phyloP scores from a whole-genome alignment of 345 rosid species.

The Pugionium cornutum region DNA sequence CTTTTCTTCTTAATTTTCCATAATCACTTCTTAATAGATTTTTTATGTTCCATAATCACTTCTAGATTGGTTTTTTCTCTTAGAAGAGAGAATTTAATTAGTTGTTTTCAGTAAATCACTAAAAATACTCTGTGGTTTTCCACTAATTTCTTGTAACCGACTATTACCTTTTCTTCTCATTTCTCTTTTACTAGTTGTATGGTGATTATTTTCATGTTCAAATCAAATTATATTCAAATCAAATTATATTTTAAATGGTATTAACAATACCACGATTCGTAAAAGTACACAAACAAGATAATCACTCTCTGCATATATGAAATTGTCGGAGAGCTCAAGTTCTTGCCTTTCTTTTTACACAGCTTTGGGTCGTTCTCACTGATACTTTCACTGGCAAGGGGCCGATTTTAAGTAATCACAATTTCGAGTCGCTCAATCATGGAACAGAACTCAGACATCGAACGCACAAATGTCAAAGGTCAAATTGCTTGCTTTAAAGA shows the following conservation, averaged over 20 bases:
- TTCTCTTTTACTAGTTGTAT: too few species aligned
- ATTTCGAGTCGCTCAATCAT: conserved; percentile 9
- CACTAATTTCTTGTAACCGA: too few species aligned
- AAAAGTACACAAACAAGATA: background rate
- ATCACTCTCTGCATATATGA: conserved; percentile 9
- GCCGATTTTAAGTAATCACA: background rate
- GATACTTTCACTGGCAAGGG: conserved; percentile 5
- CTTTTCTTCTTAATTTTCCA: background rate
- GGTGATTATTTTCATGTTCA: too few species aligned
- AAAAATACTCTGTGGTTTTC: too few species aligned
- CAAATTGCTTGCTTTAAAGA: conserved; percentile 30
- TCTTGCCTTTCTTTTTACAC: background rate
- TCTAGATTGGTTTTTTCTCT: too few species aligned
- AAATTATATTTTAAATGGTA: background rate
- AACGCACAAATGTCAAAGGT: background rate
- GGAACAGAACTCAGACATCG: background rate
- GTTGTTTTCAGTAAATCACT: too few species aligned
- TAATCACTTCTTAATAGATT: too few species aligned
- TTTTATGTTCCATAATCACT: too few species aligned
- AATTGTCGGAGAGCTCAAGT: conserved; percentile 8
- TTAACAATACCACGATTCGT: too few species aligned
- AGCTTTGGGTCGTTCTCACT: conserved; percentile 20
- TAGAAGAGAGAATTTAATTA: too few species aligned
- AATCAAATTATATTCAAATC: background rate
- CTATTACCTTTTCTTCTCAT: too few species aligned